Base-by-base conservation (phyloP, 805 yeast genomes). In the Ogataea saltuana region DNA sequence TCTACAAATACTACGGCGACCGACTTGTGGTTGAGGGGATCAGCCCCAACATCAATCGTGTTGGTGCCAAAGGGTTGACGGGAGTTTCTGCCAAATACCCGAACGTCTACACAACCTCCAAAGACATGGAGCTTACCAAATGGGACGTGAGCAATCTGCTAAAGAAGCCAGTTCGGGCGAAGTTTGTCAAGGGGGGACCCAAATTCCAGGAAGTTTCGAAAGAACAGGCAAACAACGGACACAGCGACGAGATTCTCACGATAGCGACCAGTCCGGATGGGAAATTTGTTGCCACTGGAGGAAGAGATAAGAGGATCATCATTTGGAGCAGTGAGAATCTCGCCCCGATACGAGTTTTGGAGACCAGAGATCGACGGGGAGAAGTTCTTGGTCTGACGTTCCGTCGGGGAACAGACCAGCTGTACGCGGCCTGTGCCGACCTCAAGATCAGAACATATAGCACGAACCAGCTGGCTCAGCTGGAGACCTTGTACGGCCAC, bases 401-500 rank as follows among this genome's bases (percentile, higher is more conserved):
- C 68, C 80, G 96, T 53, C 75, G 90, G 55, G 80, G 78, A 45
- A 73, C 91, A 4, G 93, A 85, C 66, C 93, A 88, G 63, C 70
- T 93, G 47, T 93, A 84, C 60, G 98, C 90, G 18, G 85, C 96
- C 1, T 88, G 97, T 67, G 91, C 89, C 1, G 99, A 93, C 64
- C 78, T 89, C 58, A 84, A 90, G 54, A 84, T 93, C 52, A 79
- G 97, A 61, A 86, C 95, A 0, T 93, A 78, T 63, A 83, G 90
- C 50, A 75, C 90, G 46, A 86, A 81, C 56, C 97, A 89, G 65
- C 76, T 84, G 59, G 83, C 96, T 4, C 95, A 88, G 64, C 74
- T 91, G 58, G 99, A 93, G 69, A 83, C 87, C 4, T 69, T 93
- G 34, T 93, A 88, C 61, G 99, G 99, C 2, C 99, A 93, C 66